Conservation (phyloP, 148 eudicot genomes). For the Euryodendron excelsum region DNA sequence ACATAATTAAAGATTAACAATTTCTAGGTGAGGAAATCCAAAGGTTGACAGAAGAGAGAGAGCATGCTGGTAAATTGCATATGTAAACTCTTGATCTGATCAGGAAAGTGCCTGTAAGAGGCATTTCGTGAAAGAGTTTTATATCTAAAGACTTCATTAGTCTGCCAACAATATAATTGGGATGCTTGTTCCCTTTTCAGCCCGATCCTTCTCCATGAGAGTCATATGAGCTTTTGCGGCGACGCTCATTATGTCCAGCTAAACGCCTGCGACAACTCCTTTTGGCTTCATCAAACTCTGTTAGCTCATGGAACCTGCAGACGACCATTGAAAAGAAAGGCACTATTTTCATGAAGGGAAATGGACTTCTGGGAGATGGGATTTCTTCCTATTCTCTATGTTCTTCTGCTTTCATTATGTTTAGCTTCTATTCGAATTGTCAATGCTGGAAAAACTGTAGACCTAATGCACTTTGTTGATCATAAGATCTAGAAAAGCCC, state of each 20-base stretch:
- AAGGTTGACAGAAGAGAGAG: conserved; percentile 71
- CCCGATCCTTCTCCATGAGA: conserved; percentile 36
- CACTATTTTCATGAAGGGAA: background rate
- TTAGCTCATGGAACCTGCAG: conserved; percentile 59
- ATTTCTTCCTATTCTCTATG: background rate
- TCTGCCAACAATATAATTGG: background rate
- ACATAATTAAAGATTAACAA: background rate
- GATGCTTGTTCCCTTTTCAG: background rate
- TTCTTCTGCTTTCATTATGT: background rate
- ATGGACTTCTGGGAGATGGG: background rate
- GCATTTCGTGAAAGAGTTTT: background rate
- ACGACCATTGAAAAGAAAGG: background rate
- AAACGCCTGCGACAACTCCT: conserved; percentile 76
- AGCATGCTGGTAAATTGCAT: conserved; percentile 30
- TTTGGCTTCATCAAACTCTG: conserved; percentile 70
- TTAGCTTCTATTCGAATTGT: background rate
- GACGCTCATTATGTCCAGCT: conserved; percentile 76
- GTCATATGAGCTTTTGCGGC: conserved; percentile 64
- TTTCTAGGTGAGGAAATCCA: background rate
- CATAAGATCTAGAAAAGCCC: background rate
- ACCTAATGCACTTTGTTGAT: background rate
- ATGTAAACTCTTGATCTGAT: background rate
- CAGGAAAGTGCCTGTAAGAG: background rate
- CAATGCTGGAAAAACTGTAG: background rate
- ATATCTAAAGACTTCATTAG: background rate